These are phyloP conservation scores for Tilletia horrida DNA, from an alignment of 1,284 basidiomycete genomes.

Conservation along the genomic window DNA sequence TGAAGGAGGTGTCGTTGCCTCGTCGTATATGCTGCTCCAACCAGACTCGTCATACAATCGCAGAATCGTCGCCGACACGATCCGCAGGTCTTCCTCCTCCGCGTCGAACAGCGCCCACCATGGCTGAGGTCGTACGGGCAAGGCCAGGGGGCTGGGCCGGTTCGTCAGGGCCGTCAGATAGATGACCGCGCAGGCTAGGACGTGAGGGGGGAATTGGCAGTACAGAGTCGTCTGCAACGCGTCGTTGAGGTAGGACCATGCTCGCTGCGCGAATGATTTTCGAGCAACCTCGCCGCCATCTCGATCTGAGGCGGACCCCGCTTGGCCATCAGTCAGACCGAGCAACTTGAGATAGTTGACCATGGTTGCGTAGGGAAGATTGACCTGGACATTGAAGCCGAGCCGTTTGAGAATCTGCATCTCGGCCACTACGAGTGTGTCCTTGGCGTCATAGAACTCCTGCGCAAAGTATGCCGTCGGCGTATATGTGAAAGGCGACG, in stretches of 20 bases:
- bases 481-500: conserved; percentile 60
- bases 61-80: background rate
- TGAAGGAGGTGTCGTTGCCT: background rate
- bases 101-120: conserved; percentile 16
- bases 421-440: conserved; percentile 85
- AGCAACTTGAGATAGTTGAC: conserved; percentile 92
- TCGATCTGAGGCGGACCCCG: conserved; percentile 23
- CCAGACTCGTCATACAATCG: conserved; percentile 13
- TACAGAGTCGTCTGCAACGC: conserved; percentile 82
- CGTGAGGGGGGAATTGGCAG: conserved; percentile 78
- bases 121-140: conserved; percentile 1
- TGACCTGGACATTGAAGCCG: conserved; percentile 61
- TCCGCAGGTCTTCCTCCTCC: conserved; percentile 8
- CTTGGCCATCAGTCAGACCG: conserved; percentile 60
- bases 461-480: conserved; percentile 81
- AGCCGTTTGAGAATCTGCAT: conserved; percentile 89
- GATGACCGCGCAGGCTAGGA: conserved; percentile 71
- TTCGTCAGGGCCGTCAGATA: conserved; percentile 36
- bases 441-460: conserved; percentile 80
- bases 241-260: conserved; percentile 57
- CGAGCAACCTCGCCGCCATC: background rate
- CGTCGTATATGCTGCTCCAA: background rate
- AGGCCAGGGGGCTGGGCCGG: conserved; percentile 12
- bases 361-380: conserved; percentile 86
- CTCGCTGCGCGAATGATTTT: conserved; percentile 37